These are phyloP conservation scores for Theobroma cacao DNA, from an alignment of 345 rosid species.

Conservation along the genomic window DNA sequence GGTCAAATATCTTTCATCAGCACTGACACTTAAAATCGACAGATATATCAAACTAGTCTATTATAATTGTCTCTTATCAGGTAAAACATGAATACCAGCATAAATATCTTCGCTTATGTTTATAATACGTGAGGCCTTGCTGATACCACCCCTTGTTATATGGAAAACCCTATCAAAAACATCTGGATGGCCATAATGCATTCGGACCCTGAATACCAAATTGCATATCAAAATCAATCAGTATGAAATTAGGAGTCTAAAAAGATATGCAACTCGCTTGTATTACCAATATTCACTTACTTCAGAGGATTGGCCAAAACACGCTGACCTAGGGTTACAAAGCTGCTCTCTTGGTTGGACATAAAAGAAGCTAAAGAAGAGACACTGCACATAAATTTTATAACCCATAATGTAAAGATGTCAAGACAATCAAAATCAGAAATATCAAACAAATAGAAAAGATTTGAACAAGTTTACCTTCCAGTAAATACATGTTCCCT, in stretches of 20 bases:
- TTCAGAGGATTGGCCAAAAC: constrained; percentile 92
- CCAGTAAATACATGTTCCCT: constrained; percentile 97
- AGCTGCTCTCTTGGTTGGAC: constrained; percentile 95
- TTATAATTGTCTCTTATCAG: background rate
- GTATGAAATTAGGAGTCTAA: background rate
- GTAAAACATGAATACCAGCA: constrained; percentile 51
- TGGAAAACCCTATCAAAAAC: constrained; percentile 97
- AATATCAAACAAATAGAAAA: constrained; percentile 4
- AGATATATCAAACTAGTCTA: background rate
- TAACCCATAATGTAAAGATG: constrained; percentile 6
- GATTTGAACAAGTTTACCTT: constrained; percentile 44
- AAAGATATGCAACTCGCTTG: background rate
- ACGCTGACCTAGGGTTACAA: constrained; percentile 96
- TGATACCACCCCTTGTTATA: constrained; percentile 97
- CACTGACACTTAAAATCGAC: background rate
- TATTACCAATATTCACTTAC: constrained; percentile 43
- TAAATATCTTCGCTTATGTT: constrained; percentile 96
- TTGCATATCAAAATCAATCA: constrained; percentile 9
- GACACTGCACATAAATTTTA: constrained; percentile 59
- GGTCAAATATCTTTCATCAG: background rate
- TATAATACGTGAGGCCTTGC: constrained; percentile 99
- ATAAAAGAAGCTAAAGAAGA: constrained; percentile 94
- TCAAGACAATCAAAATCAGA: background rate
- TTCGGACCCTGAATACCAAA: constrained; percentile 65
- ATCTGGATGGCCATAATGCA: constrained; percentile 99